phyloP scores from a whole-genome alignment of 768 basidiomycete species.

The Fistulinella prunicolor region DNA sequence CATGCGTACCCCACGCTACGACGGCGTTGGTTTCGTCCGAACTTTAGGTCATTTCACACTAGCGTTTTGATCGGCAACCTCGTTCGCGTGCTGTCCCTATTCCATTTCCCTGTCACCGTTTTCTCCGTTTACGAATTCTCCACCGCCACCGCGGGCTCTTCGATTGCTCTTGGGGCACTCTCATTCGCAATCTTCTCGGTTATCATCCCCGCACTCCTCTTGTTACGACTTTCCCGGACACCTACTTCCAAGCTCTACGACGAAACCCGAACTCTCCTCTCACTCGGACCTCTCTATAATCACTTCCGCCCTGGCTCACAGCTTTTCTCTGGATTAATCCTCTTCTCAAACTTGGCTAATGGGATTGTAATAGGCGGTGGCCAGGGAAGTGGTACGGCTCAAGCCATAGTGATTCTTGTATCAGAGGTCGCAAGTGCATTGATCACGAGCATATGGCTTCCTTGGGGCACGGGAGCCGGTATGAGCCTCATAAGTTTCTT shows the following conservation, averaged over 20 bases:
- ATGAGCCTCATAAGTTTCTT: constrained; percentile 97
- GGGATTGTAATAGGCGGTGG: constrained; percentile 87
- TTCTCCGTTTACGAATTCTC: constrained; percentile 74
- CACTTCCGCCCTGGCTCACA: constrained; percentile 91
- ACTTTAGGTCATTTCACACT: constrained; percentile 76
- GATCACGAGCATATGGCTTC: constrained; percentile 90
- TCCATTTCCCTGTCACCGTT: constrained; percentile 92
- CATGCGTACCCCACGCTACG: constrained; percentile 26
- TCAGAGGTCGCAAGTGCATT: constrained; percentile 86
- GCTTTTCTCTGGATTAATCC: constrained; percentile 78
- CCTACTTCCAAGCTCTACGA: constrained; percentile 91
- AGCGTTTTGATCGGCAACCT: constrained; percentile 87
- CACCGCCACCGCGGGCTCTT: constrained; percentile 46
- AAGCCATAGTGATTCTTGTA: constrained; percentile 86
- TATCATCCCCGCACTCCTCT: constrained; percentile 67
- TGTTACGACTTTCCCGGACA: constrained; percentile 75
- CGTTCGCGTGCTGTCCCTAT: constrained; percentile 84
- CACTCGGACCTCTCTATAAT: constrained; percentile 91
- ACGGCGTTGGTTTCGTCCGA: constrained; percentile 41
- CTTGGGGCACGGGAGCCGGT: constrained; percentile 94
- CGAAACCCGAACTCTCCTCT: constrained; percentile 87
- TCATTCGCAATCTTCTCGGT: constrained; percentile 81
- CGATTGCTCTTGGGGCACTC: constrained; percentile 76
- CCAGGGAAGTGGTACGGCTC: constrained; percentile 86
- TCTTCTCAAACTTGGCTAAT: constrained; percentile 78